These are phyloP conservation scores for Penicillium desertorum DNA, from an alignment of 495 filamentous ascomycete genomes.

Conservation along the genomic window DNA sequence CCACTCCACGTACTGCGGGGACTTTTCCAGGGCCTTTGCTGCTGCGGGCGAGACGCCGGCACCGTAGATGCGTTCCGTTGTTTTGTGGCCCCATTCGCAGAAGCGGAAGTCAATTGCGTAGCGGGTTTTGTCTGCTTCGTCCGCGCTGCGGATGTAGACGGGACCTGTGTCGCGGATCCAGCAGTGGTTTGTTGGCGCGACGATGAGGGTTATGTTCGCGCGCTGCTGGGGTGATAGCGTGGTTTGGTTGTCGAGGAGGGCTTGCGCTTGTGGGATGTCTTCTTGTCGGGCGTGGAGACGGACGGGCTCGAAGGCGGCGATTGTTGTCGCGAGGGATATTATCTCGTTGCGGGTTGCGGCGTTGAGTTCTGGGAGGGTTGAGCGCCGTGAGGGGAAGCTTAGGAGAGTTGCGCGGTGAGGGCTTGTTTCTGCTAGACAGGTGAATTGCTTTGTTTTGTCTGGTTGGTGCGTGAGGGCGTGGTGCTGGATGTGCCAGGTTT, in stretches of 20 bases:
- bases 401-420: slow-evolving; percentile 37
- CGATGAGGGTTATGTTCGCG: slow-evolving; percentile 23
- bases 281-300: slow-evolving; percentile 34
- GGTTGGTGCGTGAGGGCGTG: slow-evolving; percentile 1
- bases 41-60: slow-evolving; percentile 10
- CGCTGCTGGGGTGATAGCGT: not conserved
- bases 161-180: slow-evolving; percentile 41
- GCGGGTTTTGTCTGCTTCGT: slow-evolving; percentile 12
- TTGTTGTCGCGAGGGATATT: slow-evolving; percentile 29
- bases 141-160: slow-evolving; percentile 31
- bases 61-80: slow-evolving; percentile 20
- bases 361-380: slow-evolving; percentile 28
- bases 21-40: not conserved
- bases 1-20: slow-evolving; percentile 18
- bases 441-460: slow-evolving; percentile 21
- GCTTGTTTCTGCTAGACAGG: slow-evolving; percentile 28
- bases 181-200: slow-evolving; percentile 32
- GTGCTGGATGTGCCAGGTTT: slow-evolving; percentile 15
- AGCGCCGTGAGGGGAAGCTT: slow-evolving; percentile 34
- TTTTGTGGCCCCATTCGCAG: slow-evolving; percentile 38
- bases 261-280: slow-evolving; percentile 19
- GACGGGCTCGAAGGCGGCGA: slow-evolving; percentile 37
- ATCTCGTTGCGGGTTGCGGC: slow-evolving; percentile 30
- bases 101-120: slow-evolving; percentile 37
- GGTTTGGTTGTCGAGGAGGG: slow-evolving; percentile 19